phyloP scores from a whole-genome alignment of 2,329 filamentous ascomycete species.

The Colletotrichum costaricense region DNA sequence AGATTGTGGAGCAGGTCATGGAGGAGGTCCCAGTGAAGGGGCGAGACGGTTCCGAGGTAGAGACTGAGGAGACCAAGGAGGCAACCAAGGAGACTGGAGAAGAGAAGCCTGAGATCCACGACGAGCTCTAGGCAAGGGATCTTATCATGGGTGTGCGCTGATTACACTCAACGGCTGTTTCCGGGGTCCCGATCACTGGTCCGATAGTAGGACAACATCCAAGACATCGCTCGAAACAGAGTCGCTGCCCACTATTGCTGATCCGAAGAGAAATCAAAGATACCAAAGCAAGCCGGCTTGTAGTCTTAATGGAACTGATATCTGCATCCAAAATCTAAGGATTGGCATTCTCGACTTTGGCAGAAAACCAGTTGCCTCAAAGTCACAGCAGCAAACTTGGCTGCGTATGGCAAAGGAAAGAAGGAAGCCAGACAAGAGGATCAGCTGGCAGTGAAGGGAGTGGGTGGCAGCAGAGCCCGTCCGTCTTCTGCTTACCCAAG shows the following conservation, averaged over 20 bases:
- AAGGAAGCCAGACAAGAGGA: background rate
- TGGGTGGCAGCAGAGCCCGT: background rate
- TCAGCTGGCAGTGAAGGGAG: background rate
- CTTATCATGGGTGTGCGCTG: too few relatives aligned
- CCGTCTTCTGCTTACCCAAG: background rate
- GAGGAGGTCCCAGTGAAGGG: background rate
- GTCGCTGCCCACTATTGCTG: background rate
- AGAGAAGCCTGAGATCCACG: constrained; percentile 19
- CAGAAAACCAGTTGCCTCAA: background rate
- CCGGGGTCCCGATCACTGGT: background rate
- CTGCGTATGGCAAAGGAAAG: background rate
- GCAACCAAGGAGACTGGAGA: background rate
- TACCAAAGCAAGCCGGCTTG: background rate
- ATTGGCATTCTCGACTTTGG: background rate
- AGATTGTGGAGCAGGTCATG: background rate
- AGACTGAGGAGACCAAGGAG: background rate
- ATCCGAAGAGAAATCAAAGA: background rate
- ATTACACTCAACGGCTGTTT: background rate
- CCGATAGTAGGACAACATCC: background rate
- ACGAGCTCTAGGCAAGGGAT: constrained; percentile 5
- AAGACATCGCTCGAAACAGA: background rate
- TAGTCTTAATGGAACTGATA: background rate
- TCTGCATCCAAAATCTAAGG: background rate
- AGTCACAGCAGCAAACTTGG: background rate
- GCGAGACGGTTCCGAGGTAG: background rate